phyloP scores from a whole-genome alignment of 345 rosid genomes.

The Limnanthes douglasii region DNA sequence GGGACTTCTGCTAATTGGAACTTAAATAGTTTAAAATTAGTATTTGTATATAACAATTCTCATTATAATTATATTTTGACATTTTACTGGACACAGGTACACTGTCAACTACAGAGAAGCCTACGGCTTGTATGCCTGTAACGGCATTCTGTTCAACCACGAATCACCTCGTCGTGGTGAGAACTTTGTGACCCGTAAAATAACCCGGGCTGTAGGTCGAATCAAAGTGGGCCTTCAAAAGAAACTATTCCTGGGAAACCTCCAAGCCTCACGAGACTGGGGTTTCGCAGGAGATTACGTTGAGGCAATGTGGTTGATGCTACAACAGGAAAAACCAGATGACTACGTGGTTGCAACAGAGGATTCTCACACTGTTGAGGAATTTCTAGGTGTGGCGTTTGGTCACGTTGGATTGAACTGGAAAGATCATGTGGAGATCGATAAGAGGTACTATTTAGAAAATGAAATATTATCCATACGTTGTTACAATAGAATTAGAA shows the following conservation, averaged over 20 bases:
- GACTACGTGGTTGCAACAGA: constrained; percentile 96
- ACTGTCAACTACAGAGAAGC: constrained; percentile 93
- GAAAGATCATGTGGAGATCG: constrained; percentile 45
- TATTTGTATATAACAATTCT: too few species aligned
- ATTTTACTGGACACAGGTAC: too few species aligned
- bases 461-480: too few species aligned
- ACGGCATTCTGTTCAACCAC: constrained; percentile 85
- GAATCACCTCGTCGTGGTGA: constrained; percentile 91
- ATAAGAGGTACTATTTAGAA: constrained; percentile 42
- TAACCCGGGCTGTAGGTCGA: constrained; percentile 83
- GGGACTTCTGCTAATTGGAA: too few species aligned
- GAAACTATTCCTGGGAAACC: constrained; percentile 69
- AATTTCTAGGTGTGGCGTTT: constrained; percentile 72
- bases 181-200: constrained; percentile 89
- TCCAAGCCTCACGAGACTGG: constrained; percentile 90
- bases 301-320: constrained; percentile 99
- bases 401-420: constrained; percentile 51
- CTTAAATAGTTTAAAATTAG: too few species aligned
- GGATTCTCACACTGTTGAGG: constrained; percentile 84
- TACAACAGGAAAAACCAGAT: constrained; percentile 85
- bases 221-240: constrained; percentile 78
- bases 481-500: too few species aligned
- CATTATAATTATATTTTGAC: too few species aligned
- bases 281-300: constrained; percentile 94
- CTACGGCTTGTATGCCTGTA: constrained; percentile 74